Evolutionary conservation across 768 basidiomycete genomes (phyloP).

Genomic region (Mycena latifolia): DNA sequence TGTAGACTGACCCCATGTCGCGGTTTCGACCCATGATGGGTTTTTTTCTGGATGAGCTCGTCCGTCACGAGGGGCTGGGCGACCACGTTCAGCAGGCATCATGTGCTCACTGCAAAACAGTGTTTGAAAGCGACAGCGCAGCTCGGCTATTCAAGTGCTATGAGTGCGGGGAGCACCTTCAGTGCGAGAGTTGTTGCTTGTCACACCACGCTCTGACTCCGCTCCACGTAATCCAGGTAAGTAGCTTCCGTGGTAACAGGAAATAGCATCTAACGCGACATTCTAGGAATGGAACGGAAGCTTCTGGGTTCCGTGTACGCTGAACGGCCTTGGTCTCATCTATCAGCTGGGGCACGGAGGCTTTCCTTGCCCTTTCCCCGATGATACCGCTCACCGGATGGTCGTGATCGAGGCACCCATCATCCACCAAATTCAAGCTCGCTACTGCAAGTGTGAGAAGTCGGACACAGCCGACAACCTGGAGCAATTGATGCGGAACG

Average conservation of each 20-base stretch:
- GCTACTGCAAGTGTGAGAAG: slow-evolving; percentile 27
- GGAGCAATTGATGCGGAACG: slow-evolving; percentile 9
- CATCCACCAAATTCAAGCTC: slow-evolving; percentile 22
- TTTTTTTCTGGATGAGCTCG: no score
- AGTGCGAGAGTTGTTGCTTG: slow-evolving; percentile 17
- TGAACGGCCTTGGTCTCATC: slow-evolving; percentile 17
- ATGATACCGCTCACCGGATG: not conserved
- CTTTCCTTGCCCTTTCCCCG: slow-evolving; percentile 12
- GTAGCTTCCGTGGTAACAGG: not conserved
- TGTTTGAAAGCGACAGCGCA: not conserved
- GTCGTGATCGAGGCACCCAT: slow-evolving; percentile 13
- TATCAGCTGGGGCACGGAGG: slow-evolving; percentile 34
- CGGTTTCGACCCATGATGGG: not conserved
- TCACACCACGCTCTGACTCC: not conserved
- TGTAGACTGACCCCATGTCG: no score
- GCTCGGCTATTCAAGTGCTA: slow-evolving; percentile 15
- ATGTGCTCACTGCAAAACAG: not conserved
- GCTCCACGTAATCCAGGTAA: slow-evolving; percentile 11
- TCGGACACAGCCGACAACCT: slow-evolving; percentile 11
- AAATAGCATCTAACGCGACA: no score
- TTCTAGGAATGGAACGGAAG: slow-evolving; percentile 29
- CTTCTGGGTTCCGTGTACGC: slow-evolving; percentile 21
- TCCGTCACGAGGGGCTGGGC: no score
- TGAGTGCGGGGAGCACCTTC: slow-evolving; percentile 16
- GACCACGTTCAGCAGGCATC: not conserved